These are phyloP conservation scores for Hirschioporus abietinus DNA, from an alignment of 768 basidiomycete species.

Conservation along the genomic window DNA sequence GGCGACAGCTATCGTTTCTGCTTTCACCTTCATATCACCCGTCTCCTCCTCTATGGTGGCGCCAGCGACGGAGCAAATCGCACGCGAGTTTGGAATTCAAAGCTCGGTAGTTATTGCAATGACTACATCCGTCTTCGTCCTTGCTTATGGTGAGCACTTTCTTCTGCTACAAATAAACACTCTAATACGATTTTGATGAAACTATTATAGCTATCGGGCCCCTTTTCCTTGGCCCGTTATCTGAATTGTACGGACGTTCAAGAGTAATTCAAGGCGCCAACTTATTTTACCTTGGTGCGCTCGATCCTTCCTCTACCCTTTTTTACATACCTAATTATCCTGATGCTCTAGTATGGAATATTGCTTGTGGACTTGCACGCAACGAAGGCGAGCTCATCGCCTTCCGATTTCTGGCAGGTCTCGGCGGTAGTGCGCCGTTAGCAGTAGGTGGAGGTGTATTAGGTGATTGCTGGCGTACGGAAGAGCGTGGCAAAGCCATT, in stretches of 20 bases:
- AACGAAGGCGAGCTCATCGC: conserved; percentile 53
- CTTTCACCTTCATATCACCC: conserved; percentile 41
- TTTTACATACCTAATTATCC: too few species aligned
- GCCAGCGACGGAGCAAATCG: conserved; percentile 52
- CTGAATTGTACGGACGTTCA: conserved; percentile 25
- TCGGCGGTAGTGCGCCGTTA: conserved; percentile 71
- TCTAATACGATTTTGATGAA: not conserved
- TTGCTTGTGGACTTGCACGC: too few species aligned
- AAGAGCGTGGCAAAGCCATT: conserved; percentile 60
- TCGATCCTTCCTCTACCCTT: too few species aligned
- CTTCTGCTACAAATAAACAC: too few species aligned
- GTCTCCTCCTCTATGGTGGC: conserved; percentile 75
- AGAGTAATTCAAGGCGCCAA: conserved; percentile 24
- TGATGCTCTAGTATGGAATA: too few species aligned
- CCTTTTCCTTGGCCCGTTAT: conserved; percentile 16
- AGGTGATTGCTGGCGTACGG: conserved; percentile 54
- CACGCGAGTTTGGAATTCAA: conserved; percentile 48
- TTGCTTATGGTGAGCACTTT: conserved; percentile 48
- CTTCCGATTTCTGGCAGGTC: conserved; percentile 63
- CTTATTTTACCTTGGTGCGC: conserved; percentile 8
- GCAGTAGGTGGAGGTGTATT: conserved; percentile 54
- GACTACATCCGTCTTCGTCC: conserved; percentile 53
- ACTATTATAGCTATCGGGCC: conserved; percentile 11
- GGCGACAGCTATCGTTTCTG: conserved; percentile 57
- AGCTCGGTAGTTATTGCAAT: conserved; percentile 45